Conservation (phyloP, 2,329 filamentous ascomycete species). For the Diplodia intermedia region DNA sequence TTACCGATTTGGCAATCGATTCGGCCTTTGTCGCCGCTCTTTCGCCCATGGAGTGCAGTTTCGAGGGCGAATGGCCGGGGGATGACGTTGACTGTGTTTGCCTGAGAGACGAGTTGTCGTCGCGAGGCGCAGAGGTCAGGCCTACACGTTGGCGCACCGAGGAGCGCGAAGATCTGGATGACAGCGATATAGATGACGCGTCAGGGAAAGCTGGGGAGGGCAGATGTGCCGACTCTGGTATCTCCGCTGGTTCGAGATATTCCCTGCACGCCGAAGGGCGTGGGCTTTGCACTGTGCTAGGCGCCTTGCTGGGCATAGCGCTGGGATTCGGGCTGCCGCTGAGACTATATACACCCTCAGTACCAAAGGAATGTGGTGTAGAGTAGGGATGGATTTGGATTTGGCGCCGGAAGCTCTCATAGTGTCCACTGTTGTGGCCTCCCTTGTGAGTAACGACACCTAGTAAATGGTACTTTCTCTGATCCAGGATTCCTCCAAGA, state of each 20-base stretch:
- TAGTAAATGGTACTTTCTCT: constrained; percentile 81
- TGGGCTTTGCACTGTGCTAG: constrained; percentile 49
- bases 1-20: constrained; percentile 53
- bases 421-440: constrained; percentile 94
- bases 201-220: constrained; percentile 25
- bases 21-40: constrained; percentile 42
- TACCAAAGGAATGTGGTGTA: constrained; percentile 79
- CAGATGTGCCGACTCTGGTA: constrained; percentile 5
- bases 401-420: constrained; percentile 93
- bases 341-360: constrained; percentile 70
- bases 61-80: constrained; percentile 2
- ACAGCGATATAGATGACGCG: constrained; percentile 16
- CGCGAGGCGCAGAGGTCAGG: constrained; percentile 16
- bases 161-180: constrained; percentile 26
- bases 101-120: constrained; percentile 34
- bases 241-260: constrained; percentile 38
- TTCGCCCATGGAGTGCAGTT: constrained; percentile 28
- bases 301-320: constrained; percentile 50
- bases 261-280: constrained; percentile 36
- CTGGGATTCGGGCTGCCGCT: constrained; percentile 60
- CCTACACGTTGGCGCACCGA: constrained; percentile 24
- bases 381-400: constrained; percentile 79
- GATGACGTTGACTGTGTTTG: not conserved
- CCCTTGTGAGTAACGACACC: constrained; percentile 94
- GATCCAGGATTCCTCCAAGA: constrained; percentile 78